Evolutionary conservation across 352 stramenopile species (phyloP), one percentile per base, ranked within the genome.

Genomic region (Sclerospora graminicola): DNA sequence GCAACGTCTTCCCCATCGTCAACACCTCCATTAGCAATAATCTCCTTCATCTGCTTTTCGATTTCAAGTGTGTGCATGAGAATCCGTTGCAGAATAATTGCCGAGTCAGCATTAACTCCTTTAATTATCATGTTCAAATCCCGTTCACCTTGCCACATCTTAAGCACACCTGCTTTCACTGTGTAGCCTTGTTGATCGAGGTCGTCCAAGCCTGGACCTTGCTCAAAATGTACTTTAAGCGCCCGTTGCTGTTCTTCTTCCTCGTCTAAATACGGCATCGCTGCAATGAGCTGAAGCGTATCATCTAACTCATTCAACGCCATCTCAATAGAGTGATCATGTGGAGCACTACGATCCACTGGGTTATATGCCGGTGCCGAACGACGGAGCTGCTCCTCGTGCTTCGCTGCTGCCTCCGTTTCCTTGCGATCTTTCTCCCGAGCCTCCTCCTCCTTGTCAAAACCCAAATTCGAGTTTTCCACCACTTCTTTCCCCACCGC

Each of bases 61-160:
- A 83, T 83, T 41, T 64, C 60, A 24, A 73, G 51, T 31, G 71
- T 70, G 47, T 87, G 75, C 66, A 87, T 67, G 45, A 82, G 55
- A 40, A 87, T 83, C 15, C 75, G 75, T 60, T 84, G 71, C 11
- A 87, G 53, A 40, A 87, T 80, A 35, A 84, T 43, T 6, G 71
- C 69, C 41, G 71, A 84, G 48, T 83, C 71, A 8, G 66, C 57
- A 49, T 82, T 63, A 10, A 84, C 44, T 20, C 67, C 66, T 8
- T 57, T 42, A 1, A 54, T 60, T 23, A 84, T 45, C 48, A 55
- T 51, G 26, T 69, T 64, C 40, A 82, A 28, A 42, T 87, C 69
- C 21, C 75, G 70, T 42, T 87, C 75, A 46, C 75, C 75, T 41
- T 79, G 41, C 75, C 75, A 87, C 40, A 87, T 87, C 36, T 45